Conservation (phyloP, 2,329 filamentous ascomycete species). For the Macroventuria anomochaeta region DNA sequence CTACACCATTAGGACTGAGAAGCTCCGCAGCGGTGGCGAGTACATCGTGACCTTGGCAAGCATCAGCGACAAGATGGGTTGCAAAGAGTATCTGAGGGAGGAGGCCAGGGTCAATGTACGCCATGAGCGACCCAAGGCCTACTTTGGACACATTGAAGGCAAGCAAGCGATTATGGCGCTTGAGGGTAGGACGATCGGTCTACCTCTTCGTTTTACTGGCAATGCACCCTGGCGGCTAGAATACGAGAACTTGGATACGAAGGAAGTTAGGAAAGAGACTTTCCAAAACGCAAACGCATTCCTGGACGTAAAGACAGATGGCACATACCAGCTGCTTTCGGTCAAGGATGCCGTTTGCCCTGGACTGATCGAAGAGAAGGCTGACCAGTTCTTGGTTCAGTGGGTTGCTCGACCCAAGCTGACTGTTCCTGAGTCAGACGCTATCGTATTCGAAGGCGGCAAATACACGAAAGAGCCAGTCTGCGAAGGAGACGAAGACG, state of each 20-base stretch:
- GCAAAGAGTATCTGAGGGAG: conserved; percentile 84
- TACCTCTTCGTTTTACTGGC: conserved; percentile 86
- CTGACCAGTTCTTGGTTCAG: conserved; percentile 77
- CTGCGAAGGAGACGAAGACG: conserved; percentile 93
- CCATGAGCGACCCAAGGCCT: conserved; percentile 83
- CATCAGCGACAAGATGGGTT: conserved; percentile 84
- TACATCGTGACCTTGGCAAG: conserved; percentile 86
- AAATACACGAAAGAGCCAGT: conserved; percentile 78
- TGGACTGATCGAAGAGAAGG: conserved; percentile 76
- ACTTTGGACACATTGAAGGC: conserved; percentile 85
- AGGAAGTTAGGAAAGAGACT: conserved; percentile 54
- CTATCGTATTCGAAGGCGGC: conserved; percentile 60
- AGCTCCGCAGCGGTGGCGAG: conserved; percentile 81
- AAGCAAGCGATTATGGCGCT: conserved; percentile 76
- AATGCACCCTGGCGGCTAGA: conserved; percentile 82
- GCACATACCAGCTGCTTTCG: conserved; percentile 79
- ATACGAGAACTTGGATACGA: conserved; percentile 71
- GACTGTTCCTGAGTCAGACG: conserved; percentile 67
- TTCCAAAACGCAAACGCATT: conserved; percentile 69
- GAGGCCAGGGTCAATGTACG: conserved; percentile 85
- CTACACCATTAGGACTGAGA: conserved; percentile 76
- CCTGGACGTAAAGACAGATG: conserved; percentile 69
- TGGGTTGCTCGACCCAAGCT: conserved; percentile 86
- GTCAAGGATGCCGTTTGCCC: conserved; percentile 82
- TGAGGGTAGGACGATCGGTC: conserved; percentile 73